Evolutionary conservation across 371 early-diverging fungal genomes (phyloP), one percentile per base, ranked within the genome.

Genomic region (Mucor sp.): DNA sequence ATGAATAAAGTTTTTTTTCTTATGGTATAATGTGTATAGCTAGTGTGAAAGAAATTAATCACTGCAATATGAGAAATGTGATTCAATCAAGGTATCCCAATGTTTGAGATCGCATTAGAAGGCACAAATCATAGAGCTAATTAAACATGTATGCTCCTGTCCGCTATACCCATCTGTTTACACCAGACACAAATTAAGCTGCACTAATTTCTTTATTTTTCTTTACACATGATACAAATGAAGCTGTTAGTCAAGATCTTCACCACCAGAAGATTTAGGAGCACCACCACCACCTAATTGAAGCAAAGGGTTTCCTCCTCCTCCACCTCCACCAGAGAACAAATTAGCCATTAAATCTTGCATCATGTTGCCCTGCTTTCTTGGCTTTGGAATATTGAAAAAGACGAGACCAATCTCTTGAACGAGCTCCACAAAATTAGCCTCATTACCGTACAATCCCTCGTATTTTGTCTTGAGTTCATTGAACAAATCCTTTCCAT

Each of bases 341-440:
- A 92, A 72, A 69, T 86, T 87, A 67, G 81, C 87, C 87, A 93
- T 90, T 53, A 93, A 69, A 66, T 93, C 93, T 44, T 86, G 86
- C 67, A 92, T 73, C 74, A 90, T 79, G 57, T 92, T 92, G 25
- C 76, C 75, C 74, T 90, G 91, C 63, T 86, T 85, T 69, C 81
- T 83, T 39, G 89, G 91, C 32, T 86, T 79, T 33, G 78, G 82
- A 33, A 93, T 84, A 33, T 86, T 85, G 76, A 91, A 93, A 72
- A 85, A 92, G 27, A 81, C 76, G 23, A 85, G 79, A 9, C 90
- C 92, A 48, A 93, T 81, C n/a, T 82, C 78, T 14, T 89, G 85
- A 75, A 92, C 67, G 17, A 91, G 66, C 74, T 81, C 78, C 19
- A 79, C 80, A 65, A 79, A 79, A 12, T 77, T 78, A 17, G 66